Evolutionary conservation across 1,284 basidiomycete species (phyloP).

Genomic region (Takashimella tepidaria): DNA sequence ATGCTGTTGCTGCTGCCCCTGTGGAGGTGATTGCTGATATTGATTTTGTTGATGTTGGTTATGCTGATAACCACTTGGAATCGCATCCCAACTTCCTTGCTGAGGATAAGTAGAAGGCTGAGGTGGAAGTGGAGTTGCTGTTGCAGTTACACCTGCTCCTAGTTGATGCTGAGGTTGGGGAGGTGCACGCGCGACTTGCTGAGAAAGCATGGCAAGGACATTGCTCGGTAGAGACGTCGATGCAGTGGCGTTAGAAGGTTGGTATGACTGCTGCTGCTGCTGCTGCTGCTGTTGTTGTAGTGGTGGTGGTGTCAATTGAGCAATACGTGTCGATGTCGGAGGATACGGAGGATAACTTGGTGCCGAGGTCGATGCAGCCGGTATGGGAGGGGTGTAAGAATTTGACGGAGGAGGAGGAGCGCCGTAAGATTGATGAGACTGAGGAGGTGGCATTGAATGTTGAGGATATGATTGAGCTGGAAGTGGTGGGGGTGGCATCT

Average conservation of each 20-base stretch:
- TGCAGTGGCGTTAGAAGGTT: constrained; percentile 36
- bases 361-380: background rate
- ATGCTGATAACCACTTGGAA: background rate
- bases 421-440: constrained; percentile 2
- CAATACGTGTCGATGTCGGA: constrained; percentile 24
- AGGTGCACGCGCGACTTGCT: constrained; percentile 10
- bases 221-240: constrained; percentile 54
- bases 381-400: background rate
- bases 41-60: constrained; percentile 6
- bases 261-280: constrained; percentile 2
- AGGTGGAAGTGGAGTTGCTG: background rate
- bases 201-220: constrained; percentile 59
- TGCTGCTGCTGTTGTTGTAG: background rate
- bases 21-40: constrained; percentile 13
- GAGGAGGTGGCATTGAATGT: constrained; percentile 10
- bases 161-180: constrained; percentile 11
- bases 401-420: constrained; percentile 2
- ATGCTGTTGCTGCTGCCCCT: constrained; percentile 10
- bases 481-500: constrained; percentile 3
- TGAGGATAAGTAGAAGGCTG: constrained; percentile 1
- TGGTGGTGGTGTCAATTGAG: constrained; percentile 3
- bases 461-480: constrained; percentile 14
- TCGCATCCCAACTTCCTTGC: constrained; percentile 1
- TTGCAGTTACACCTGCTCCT: constrained; percentile 2
- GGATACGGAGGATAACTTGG: constrained; percentile 7